Percentiles rank a stretch among this genome's conserved stretches.
Evolutionary conservation across 2,329 filamentous ascomycete species (phyloP).

Genomic region (Fusarium chuoi): DNA sequence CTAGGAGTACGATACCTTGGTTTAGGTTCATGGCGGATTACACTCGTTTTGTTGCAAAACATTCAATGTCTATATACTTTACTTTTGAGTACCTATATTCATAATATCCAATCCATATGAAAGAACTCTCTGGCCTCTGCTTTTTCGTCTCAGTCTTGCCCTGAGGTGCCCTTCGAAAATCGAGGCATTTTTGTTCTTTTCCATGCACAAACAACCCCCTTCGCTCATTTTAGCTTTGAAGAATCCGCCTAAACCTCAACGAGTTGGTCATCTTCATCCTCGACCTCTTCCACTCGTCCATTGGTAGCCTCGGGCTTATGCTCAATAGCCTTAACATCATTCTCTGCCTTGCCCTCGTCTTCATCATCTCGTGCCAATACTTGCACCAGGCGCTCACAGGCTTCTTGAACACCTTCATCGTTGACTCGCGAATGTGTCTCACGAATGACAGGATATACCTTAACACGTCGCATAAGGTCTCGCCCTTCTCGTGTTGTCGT

Average conservation of each 20-base stretch:
- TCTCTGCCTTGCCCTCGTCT: slow-evolving; percentile 48
- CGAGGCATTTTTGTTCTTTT: neutral
- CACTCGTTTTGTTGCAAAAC: slow-evolving; percentile 24
- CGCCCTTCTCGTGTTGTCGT: slow-evolving; percentile 81
- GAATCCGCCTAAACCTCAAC: slow-evolving; percentile 59
- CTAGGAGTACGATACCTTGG: slow-evolving; percentile 6
- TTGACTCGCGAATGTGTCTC: slow-evolving; percentile 84
- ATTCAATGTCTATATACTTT: slow-evolving; percentile 28
- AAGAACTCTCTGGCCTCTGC: neutral
- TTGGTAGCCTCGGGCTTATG: slow-evolving; percentile 53
- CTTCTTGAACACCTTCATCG: slow-evolving; percentile 83
- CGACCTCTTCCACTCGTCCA: slow-evolving; percentile 55
- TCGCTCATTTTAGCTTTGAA: too few relatives aligned
- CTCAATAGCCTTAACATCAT: slow-evolving; percentile 49
- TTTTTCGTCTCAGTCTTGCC: neutral
- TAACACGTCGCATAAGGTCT: slow-evolving; percentile 77
- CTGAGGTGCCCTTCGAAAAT: neutral
- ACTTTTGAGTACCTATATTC: slow-evolving; percentile 23
- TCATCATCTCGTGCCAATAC: slow-evolving; percentile 85
- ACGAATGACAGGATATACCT: slow-evolving; percentile 89
- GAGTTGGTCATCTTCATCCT: slow-evolving; percentile 64
- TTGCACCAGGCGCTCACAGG: slow-evolving; percentile 89
- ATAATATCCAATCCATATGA: neutral
- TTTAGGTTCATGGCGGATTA: slow-evolving; percentile 10
- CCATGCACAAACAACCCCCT: neutral